phyloP scores from a whole-genome alignment of 352 stramenopile genomes.

The Blastocystis sp. region DNA sequence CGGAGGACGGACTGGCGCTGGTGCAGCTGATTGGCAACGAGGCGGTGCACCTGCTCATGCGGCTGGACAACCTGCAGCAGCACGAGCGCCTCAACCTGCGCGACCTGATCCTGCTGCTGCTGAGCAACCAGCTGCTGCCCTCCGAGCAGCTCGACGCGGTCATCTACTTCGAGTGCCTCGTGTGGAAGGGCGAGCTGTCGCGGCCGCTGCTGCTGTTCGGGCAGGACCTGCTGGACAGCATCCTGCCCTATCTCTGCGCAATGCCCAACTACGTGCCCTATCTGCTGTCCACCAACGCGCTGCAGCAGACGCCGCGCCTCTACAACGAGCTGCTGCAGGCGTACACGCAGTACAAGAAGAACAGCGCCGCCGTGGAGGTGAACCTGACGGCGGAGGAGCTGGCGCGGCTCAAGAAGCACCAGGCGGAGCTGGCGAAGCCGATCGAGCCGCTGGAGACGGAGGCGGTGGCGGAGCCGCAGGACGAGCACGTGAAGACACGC shows the following conservation, averaged over 20 bases:
- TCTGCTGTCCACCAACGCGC: not conserved
- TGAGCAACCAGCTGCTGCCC: not conserved
- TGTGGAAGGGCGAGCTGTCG: no score
- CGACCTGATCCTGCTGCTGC: slow-evolving; percentile 5
- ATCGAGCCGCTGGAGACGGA: not conserved
- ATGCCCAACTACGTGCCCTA: not conserved
- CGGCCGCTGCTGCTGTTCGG: no score
- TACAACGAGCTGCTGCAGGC: not conserved
- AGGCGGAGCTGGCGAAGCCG: not conserved
- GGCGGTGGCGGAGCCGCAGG: not conserved
- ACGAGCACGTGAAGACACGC: slow-evolving; percentile 32
- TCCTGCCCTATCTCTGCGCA: not conserved
- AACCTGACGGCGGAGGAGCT: not conserved
- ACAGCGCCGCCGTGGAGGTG: not conserved
- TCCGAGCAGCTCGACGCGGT: not conserved
- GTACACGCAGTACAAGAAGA: no score
- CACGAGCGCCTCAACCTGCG: not conserved
- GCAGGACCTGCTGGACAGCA: not conserved
- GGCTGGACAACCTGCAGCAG: not conserved
- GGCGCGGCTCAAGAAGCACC: not conserved
- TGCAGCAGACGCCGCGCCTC: slow-evolving; percentile 2
- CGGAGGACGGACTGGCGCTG: not conserved
- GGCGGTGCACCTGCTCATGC: not conserved
- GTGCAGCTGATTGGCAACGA: not conserved
- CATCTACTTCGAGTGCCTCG: no score